Evolutionary conservation across 257 asterid genomes (phyloP), one percentile per base, ranked within the genome.

Genomic region (Nicotiana sylvestris): DNA sequence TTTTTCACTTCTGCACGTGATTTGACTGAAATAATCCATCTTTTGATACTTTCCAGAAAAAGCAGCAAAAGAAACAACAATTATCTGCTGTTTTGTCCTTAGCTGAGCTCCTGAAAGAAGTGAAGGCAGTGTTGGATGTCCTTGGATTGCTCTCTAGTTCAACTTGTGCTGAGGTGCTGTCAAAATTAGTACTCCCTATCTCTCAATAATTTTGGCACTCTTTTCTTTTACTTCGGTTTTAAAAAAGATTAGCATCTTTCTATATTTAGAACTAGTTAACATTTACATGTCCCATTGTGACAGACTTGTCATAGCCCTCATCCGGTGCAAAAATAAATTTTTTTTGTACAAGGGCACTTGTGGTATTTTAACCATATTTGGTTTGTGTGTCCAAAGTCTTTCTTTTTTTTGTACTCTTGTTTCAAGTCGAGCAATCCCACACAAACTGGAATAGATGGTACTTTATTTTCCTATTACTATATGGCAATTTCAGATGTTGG

Each of bases 91-190:
- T 83, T 12, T 67, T 66, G 70, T 86, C 90, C 78, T 85, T 88
- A 5, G 61, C 68, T 3, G 89, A 90, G 27, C 67, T 90, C 81
- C 86, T 74, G 81, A 85, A 65, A 60, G 85, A 88, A 84, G 86
- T 90, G 39, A 85, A 82, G 83, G 78, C 46, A 21, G 86, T 85
- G 5, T 86, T 90, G 65, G 87, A 82, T 43, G 81, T 87, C 17
- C 70, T 88, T 16, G 93, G 93, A 51, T 81, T 88, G 83, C 89
- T 90, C 12, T 67, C 91, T 1, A 81, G 76, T 33, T 84, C 66
- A 62, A 81, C 85, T 29, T 87, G 82, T 70, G 77, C 88, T 37
- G 91, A 88, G 93, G 93, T 90, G 58, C 80, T 49, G 33, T 13
- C 9, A 35, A 35, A 79, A 60, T 25, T 74, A 74, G 43, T 51